phyloP scores from a whole-genome alignment of 2,329 filamentous ascomycete genomes.

The Penicillium sp. region DNA sequence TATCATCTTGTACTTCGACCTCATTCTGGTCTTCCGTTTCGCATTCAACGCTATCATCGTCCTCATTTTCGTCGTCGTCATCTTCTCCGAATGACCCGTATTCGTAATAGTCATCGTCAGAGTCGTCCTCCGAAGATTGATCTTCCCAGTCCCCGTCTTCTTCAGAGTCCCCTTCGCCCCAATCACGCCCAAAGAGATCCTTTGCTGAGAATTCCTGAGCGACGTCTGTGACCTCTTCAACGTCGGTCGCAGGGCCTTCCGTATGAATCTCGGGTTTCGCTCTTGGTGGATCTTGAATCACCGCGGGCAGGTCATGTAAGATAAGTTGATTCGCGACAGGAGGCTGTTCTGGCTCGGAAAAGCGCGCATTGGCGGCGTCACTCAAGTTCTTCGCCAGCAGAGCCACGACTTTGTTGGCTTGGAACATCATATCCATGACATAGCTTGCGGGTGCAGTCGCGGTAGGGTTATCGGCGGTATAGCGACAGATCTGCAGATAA shows the following conservation, averaged over 20 bases:
- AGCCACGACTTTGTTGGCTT: background rate
- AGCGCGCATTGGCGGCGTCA: background rate
- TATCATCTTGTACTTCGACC: background rate
- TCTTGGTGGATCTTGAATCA: too few species aligned
- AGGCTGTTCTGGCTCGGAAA: background rate
- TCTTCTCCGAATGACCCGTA: background rate
- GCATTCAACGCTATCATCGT: background rate
- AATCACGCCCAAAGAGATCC: background rate
- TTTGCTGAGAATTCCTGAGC: background rate
- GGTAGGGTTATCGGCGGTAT: slow-evolving; percentile 5
- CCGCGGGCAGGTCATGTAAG: background rate
- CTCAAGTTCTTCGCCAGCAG: background rate
- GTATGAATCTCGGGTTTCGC: background rate
- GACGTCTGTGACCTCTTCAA: background rate
- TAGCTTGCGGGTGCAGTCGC: slow-evolving; percentile 3
- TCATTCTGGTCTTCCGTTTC: background rate
- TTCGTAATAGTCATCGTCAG: background rate
- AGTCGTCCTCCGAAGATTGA: background rate
- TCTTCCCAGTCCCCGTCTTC: background rate
- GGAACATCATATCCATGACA: slow-evolving; percentile 3
- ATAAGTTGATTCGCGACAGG: background rate
- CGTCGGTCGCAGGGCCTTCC: background rate
- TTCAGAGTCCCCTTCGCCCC: background rate
- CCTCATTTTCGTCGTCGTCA: background rate
- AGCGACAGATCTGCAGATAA: slow-evolving; percentile 8